A percentile compares a stretch with the other conserved stretches of the same genome.
Conservation (phyloP, 139 green algal genomes). For the Closterium sp. region DNA sequence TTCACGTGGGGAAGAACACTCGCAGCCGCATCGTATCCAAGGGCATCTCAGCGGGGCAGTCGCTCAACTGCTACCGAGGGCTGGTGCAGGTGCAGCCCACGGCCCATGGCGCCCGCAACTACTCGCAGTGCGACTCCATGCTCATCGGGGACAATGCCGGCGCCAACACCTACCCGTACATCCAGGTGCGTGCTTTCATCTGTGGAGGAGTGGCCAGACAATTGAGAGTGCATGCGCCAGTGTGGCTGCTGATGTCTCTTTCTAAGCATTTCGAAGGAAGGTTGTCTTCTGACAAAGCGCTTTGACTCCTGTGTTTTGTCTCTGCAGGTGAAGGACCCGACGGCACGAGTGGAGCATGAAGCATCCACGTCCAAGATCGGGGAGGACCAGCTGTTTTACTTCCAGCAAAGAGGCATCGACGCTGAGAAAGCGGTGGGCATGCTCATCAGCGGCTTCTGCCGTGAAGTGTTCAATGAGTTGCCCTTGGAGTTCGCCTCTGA, state of each 20-base stretch:
- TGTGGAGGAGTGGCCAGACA: too few relatives aligned
- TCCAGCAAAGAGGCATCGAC: constrained; percentile 94
- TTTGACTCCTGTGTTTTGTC: too few relatives aligned
- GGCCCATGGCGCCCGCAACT: constrained; percentile 84
- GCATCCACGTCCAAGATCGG: constrained; percentile 96
- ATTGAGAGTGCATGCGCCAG: background rate
- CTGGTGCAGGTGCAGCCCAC: constrained; percentile 76
- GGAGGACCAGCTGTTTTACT: constrained; percentile 99
- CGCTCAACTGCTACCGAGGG: constrained; percentile 80
- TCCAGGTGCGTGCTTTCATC: constrained; percentile 59
- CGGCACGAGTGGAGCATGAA: constrained; percentile 94
- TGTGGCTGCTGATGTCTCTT: background rate
- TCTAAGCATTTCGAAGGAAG: too few relatives aligned
- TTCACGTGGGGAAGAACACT: constrained; percentile 97
- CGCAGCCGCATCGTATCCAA: constrained; percentile 95
- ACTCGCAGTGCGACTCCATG: constrained; percentile 98
- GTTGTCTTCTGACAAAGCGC: too few relatives aligned
- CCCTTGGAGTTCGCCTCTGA: constrained; percentile 97
- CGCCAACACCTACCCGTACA: constrained; percentile 99
- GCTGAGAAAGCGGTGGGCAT: constrained; percentile 90
- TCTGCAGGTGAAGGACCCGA: constrained; percentile 81
- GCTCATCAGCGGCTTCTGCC: constrained; percentile 98
- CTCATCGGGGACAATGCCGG: constrained; percentile 95
- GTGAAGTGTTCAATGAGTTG: constrained; percentile 98
- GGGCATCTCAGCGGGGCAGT: constrained; percentile 90